These are phyloP conservation scores for Fraxinus anomala DNA, from an alignment of 257 asterid species.

Conservation along the genomic window DNA sequence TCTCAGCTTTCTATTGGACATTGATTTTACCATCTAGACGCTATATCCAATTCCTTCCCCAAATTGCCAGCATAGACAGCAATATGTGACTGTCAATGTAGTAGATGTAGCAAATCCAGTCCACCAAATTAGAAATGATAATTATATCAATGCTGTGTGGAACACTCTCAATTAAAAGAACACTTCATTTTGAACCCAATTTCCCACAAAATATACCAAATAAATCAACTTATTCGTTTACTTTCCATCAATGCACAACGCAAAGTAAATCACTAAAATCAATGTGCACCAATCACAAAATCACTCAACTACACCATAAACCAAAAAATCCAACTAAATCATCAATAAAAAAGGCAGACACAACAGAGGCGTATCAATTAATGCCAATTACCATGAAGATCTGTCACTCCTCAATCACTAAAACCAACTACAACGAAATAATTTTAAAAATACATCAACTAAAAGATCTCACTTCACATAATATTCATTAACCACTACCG, in stretches of 20 bases:
- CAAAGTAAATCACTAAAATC: slow-evolving; percentile 10
- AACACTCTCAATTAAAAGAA: slow-evolving; percentile 4
- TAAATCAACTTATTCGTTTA: neutral
- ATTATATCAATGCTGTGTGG: neutral
- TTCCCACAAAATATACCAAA: slow-evolving; percentile 11
- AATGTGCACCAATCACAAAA: slow-evolving; percentile 1
- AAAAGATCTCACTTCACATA: slow-evolving; percentile 33
- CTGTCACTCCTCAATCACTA: slow-evolving; percentile 5
- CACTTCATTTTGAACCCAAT: slow-evolving; percentile 24
- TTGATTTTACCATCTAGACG: slow-evolving; percentile 1
- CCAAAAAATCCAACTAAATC: neutral
- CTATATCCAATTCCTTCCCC: neutral
- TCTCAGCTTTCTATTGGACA: slow-evolving; percentile 6
- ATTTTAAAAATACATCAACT: neutral
- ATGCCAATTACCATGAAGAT: slow-evolving; percentile 13
- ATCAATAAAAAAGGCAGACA: neutral
- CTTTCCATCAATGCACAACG: slow-evolving; percentile 2
- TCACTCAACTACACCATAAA: slow-evolving; percentile 22
- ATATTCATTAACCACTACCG: slow-evolving; percentile 5
- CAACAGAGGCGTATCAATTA: neutral
- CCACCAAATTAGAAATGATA: neutral
- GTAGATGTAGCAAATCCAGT: slow-evolving; percentile 22
- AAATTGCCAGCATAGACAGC: neutral
- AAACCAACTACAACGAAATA: neutral
- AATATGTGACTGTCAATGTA: slow-evolving; percentile 6